Percentiles rank a stretch among this genome's conserved stretches.
These are phyloP conservation scores for Leccinum boreale DNA, from an alignment of 768 basidiomycete genomes.

Conservation along the genomic window DNA sequence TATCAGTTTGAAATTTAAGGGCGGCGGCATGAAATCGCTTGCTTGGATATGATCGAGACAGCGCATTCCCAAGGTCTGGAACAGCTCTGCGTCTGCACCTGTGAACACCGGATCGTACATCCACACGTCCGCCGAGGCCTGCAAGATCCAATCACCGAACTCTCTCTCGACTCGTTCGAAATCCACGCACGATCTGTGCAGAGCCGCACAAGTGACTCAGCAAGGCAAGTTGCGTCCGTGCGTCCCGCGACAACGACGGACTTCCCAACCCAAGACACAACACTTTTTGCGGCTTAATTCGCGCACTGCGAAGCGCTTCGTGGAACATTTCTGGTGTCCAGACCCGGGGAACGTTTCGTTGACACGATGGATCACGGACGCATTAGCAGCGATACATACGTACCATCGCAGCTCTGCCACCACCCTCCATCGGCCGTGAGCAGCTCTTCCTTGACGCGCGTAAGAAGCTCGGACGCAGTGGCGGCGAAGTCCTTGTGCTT, in stretches of 20 bases:
- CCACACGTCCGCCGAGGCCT: slow-evolving; percentile 50
- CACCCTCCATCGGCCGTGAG: slow-evolving; percentile 46
- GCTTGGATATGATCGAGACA: slow-evolving; percentile 46
- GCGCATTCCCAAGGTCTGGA: slow-evolving; percentile 37
- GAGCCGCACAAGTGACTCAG: slow-evolving; percentile 51
- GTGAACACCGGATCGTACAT: slow-evolving; percentile 77
- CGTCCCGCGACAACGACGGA: slow-evolving; percentile 56
- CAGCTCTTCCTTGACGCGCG: slow-evolving; percentile 46
- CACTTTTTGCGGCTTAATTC: slow-evolving; percentile 32
- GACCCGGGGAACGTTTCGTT: not conserved
- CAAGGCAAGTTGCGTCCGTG: slow-evolving; percentile 68
- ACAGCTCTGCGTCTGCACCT: slow-evolving; percentile 51
- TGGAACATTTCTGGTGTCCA: slow-evolving; percentile 34
- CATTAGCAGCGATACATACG: slow-evolving; percentile 29
- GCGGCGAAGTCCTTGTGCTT: slow-evolving; percentile 31
- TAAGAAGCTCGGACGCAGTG: slow-evolving; percentile 38
- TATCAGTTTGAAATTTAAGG: slow-evolving; percentile 7
- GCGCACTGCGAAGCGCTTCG: slow-evolving; percentile 28
- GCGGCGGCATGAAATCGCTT: slow-evolving; percentile 32
- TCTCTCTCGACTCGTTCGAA: slow-evolving; percentile 1
- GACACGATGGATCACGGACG: slow-evolving; percentile 1
- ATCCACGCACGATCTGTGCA: slow-evolving; percentile 57
- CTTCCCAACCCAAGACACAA: slow-evolving; percentile 76
- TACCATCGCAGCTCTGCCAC: slow-evolving; percentile 55
- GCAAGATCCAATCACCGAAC: not conserved